Evolutionary conservation across 768 basidiomycete genomes (phyloP), one percentile per base, ranked within the genome.

Genomic region (Russula virescens): DNA sequence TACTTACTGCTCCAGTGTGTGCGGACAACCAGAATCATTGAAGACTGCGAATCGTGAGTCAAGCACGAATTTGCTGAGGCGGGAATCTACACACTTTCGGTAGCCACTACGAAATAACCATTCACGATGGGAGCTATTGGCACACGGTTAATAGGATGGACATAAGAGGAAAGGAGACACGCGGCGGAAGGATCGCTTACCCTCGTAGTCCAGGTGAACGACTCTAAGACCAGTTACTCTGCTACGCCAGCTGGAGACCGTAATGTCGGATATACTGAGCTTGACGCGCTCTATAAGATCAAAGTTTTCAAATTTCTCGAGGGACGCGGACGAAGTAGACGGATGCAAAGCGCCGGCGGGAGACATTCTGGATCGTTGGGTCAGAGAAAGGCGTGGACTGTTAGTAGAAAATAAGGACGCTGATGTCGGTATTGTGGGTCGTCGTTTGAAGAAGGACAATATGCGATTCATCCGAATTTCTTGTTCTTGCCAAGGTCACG

Each of bases 1-100:
- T 16, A 77, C 88, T 71, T 71, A 93, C 91, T 98, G 95, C 75
- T 98, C 96, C 43, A 98, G 77, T 1, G 96, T 98, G 74, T 98
- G 96, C 3, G 96, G 96, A 69, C 95, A 90, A 60, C 96, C 96
- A 54, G 86, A 89, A 71, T 97, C 95, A 75, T 96, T 81, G 75
- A 97, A 96, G 72, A 95, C 94, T 95, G 60, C 25, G 18, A 2
- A 11, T 40, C 51, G 69, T 28, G 42, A 56, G 35, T 21, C 42
- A 49, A 62, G 23, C 18, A 43, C 14, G 10, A 50, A 25, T 14
- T 40, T 34, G 26, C 14, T 10, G 38, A 51, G 18, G 40, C 19
- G 46, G 46, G 38, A 48, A 7, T 54, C 73, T 38, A 70, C 84
- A 55, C 70, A 92, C 93, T 96, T 78, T 97, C 94, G 19, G 94